Base-by-base conservation (phyloP, 306 rosid species). In the Gleditsia sinensis region DNA sequence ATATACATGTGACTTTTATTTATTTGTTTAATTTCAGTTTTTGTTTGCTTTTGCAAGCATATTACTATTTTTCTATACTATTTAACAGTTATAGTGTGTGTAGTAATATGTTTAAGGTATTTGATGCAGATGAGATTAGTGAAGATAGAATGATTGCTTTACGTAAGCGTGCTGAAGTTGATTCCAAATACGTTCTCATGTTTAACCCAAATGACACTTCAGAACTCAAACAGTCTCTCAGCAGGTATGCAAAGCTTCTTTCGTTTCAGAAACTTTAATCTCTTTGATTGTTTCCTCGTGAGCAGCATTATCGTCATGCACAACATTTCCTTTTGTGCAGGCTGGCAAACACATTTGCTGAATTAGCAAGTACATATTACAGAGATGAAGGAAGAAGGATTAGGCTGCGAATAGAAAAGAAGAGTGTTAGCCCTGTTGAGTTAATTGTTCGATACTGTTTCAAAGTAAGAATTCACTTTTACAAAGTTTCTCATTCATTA, bases 101-200 rank as follows among this genome's bases (percentile, higher is more conserved):
- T 60, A 19, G 54, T 55, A 36, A 56, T 51, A 36, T 74, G 53
- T 42, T 73, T 21, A 33, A 58, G 76, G 51, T 53, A 43, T 75
- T 71, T 54, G 66, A 19, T 83, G 88, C 80, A 79, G 99, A 87
- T 49, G 96, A 88, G 60, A 79, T 94, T 30, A 86, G 77, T 17
- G 99, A 94, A 81, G 98, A 94, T 80, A 87, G 90, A 72, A 88
- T 94, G 92, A 74, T 92, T 14, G 95, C 99, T 23, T 78, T 94
- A 17, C 78, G 98, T 60, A 94, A 94, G 87, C 89, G 97, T 40
- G 96, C 97, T 4, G 99, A 94, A 67, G 81, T 94, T 24, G 99
- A 94, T 75, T 76, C 96, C 12, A 94, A 92, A 71, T 82, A 83
- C 61, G 75, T 88, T 27, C 50, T 92, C 65, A 72, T 79, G 12